These are phyloP conservation scores for Solanum aculeatissimum DNA, from an alignment of 305 asterid species.

Conservation along the genomic window DNA sequence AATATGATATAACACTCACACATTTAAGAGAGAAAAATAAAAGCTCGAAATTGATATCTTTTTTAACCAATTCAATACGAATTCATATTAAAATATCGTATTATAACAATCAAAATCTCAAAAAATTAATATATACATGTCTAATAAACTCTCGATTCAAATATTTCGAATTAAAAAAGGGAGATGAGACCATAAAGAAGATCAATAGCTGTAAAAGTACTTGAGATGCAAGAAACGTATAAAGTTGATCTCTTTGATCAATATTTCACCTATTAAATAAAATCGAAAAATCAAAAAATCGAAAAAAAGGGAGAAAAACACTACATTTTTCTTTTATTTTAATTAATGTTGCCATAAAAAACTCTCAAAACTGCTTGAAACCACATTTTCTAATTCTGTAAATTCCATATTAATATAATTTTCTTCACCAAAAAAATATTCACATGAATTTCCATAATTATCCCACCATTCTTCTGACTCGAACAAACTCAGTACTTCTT, in stretches of 20 bases:
- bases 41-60: background rate
- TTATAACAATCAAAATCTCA: no score
- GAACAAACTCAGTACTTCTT: slow-evolving; percentile 20
- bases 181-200: background rate
- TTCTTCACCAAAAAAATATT: background rate
- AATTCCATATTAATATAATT: background rate
- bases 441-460: slow-evolving; percentile 5
- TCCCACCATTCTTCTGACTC: slow-evolving; percentile 56
- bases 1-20: background rate
- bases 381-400: background rate
- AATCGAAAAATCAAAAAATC: no score
- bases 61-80: background rate
- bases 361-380: slow-evolving; percentile 1
- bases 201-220: background rate
- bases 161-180: background rate
- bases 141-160: no score
- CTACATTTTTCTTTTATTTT: background rate
- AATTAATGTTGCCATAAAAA: slow-evolving; percentile 8
- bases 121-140: no score
- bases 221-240: slow-evolving; percentile 6
- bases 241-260: background rate
- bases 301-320: background rate
- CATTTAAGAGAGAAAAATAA: background rate
- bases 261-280: background rate
- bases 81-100: background rate